phyloP scores from a whole-genome alignment of 768 basidiomycete genomes.

The Leccinum broughii region DNA sequence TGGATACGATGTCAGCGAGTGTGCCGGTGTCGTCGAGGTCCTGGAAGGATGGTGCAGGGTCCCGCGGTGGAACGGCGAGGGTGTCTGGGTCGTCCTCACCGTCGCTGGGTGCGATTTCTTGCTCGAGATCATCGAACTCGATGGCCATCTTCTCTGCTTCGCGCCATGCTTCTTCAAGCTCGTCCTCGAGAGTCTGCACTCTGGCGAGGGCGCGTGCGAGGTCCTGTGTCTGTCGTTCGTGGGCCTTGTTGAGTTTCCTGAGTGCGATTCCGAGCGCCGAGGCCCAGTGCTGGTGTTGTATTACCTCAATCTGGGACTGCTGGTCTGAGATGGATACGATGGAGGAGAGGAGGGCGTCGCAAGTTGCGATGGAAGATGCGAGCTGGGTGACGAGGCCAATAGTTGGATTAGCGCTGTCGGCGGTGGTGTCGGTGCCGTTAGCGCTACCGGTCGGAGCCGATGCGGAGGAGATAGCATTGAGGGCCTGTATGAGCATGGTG shows the following conservation, averaged over 20 bases:
- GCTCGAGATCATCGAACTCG: constrained; percentile 33
- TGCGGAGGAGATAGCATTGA: constrained; percentile 51
- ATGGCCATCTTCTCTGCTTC: constrained; percentile 71
- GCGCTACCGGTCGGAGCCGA: constrained; percentile 25
- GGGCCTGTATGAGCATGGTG: constrained; percentile 59
- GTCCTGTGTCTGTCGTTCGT: constrained; percentile 63
- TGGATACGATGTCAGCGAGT: too few species aligned
- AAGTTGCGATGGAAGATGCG: constrained; percentile 55
- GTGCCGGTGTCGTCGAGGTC: constrained; percentile 25
- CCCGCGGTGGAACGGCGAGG: background rate
- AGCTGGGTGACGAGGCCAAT: constrained; percentile 55
- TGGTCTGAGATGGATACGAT: constrained; percentile 63
- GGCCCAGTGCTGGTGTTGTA: constrained; percentile 68
- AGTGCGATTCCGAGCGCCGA: constrained; percentile 75
- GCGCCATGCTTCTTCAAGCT: constrained; percentile 79
- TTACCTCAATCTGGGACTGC: constrained; percentile 42
- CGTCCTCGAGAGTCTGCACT: constrained; percentile 60
- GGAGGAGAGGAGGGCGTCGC: constrained; percentile 58
- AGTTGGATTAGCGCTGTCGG: constrained; percentile 39
- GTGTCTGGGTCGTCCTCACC: constrained; percentile 7
- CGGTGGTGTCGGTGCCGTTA: constrained; percentile 15
- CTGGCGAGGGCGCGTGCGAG: constrained; percentile 47
- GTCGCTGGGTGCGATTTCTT: constrained; percentile 25
- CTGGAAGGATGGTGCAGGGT: constrained; percentile 11
- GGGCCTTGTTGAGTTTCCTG: constrained; percentile 77